Evolutionary conservation across 352 stramenopile genomes (phyloP), one percentile per base, ranked within the genome.

Genomic region (Bremia lactucae): DNA sequence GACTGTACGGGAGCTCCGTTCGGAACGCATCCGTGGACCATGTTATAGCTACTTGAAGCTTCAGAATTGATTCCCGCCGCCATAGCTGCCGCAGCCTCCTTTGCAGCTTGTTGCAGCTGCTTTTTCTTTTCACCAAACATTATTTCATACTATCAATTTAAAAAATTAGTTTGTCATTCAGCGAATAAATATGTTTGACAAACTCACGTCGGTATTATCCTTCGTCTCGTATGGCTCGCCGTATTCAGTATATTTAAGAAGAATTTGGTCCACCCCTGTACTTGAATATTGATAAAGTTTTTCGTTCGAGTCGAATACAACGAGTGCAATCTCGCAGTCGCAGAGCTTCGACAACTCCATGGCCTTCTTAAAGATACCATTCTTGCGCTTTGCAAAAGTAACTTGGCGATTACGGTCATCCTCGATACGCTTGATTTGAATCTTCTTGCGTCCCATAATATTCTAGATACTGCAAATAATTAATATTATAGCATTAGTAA

Each of bases 331-430:
- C 57, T 90, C 72, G 43, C 77, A 90, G 62, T 90, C 77, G 40
- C 77, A 90, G 33, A 90, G 70, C 60, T 89, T 89, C 38, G 77
- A 89, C 29, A 89, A 52, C 49, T 89, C 77, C 77, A 89, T 89
- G 41, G 77, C 77, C 43, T 89, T 89, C 61, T 89, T 89, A 52
- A 89, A 89, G 41, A 89, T 78, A 31, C 77, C 77, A 45, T 76
- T 82, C 51, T 90, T 90, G 49, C 77, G 70, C 59, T 90, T 90
- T 23, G 72, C 65, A 44, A 90, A 90, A 13, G 77, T 90, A 41
- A 90, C 70, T 42, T 87, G 74, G 13, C 77, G 77, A 52, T 90
- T 90, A 55, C 77, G 77, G 50, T 86, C 77, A 48, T 90, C 77
- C 28, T 84, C 77, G 48, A 90, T 90, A 46, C 77, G 72, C 52